A percentile compares a stretch with the other conserved stretches of the same genome.
Evolutionary conservation across 352 stramenopile species (phyloP).

Genomic region (Phytopythium chamaehyphon): DNA sequence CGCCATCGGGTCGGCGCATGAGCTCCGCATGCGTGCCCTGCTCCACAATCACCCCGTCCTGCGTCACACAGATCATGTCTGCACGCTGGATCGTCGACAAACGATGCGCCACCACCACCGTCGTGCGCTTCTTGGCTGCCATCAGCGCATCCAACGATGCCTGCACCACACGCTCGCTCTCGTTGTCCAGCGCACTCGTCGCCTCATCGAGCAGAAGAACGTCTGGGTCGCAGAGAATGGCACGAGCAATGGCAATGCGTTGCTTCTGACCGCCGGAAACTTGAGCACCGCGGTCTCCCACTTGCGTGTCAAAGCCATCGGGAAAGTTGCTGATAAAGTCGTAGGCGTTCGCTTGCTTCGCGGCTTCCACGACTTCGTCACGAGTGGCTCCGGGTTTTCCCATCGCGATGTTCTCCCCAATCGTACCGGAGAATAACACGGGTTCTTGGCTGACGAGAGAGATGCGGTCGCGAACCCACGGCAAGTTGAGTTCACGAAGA

Average conservation of each 20-base stretch:
- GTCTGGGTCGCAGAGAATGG: slow-evolving; percentile 74
- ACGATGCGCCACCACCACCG: slow-evolving; percentile 86
- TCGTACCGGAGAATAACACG: slow-evolving; percentile 38
- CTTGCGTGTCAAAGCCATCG: slow-evolving; percentile 46
- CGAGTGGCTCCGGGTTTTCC: slow-evolving; percentile 37
- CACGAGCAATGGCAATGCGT: slow-evolving; percentile 85
- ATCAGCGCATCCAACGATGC: slow-evolving; percentile 29
- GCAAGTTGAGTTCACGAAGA: slow-evolving; percentile 45
- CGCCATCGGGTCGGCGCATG: slow-evolving; percentile 21
- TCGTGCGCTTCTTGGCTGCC: slow-evolving; percentile 27
- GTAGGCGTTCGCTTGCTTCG: slow-evolving; percentile 78
- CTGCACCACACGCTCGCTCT: slow-evolving; percentile 19
- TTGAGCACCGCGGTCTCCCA: slow-evolving; percentile 79
- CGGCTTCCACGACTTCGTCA: slow-evolving; percentile 66
- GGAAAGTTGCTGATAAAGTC: slow-evolving; percentile 80
- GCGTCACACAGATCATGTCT: slow-evolving; percentile 37
- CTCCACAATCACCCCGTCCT: slow-evolving; percentile 83
- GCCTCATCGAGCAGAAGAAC: slow-evolving; percentile 58
- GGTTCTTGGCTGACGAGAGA: slow-evolving; percentile 67
- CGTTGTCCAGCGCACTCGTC: too few relatives aligned
- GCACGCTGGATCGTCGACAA: slow-evolving; percentile 86
- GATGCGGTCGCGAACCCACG: slow-evolving; percentile 30
- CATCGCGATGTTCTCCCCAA: slow-evolving; percentile 46
- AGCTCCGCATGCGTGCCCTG: slow-evolving; percentile 79
- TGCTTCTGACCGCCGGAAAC: slow-evolving; percentile 90